Percentiles rank a stretch among this genome's conserved stretches.
Conservation (phyloP, 768 basidiomycete genomes). For the Floccularia luteovirens region DNA sequence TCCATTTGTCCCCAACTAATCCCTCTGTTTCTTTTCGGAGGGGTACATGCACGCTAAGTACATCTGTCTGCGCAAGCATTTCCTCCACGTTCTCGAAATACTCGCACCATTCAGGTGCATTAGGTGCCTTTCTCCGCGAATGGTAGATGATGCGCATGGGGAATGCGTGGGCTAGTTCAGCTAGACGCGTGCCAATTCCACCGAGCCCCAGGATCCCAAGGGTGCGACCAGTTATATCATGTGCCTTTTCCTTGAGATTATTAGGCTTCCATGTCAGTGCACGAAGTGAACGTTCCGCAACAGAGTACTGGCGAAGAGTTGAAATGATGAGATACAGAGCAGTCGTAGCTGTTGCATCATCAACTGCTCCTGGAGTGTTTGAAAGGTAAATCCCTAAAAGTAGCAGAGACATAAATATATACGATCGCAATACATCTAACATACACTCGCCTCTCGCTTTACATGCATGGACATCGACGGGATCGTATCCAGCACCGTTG, state of each 20-base stretch:
- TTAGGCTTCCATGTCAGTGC: slow-evolving; percentile 54
- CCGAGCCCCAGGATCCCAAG: slow-evolving; percentile 72
- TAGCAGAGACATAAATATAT: background rate
- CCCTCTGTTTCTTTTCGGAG: slow-evolving; percentile 67
- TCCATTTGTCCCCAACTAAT: slow-evolving; percentile 68
- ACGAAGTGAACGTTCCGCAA: slow-evolving; percentile 53
- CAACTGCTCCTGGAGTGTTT: slow-evolving; percentile 85
- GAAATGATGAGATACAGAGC: slow-evolving; percentile 80
- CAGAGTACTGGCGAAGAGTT: slow-evolving; percentile 64
- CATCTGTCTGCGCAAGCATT: slow-evolving; percentile 68
- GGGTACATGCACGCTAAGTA: slow-evolving; percentile 83
- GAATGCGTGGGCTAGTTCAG: slow-evolving; percentile 69
- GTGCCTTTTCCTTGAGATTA: slow-evolving; percentile 36
- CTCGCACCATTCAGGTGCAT: slow-evolving; percentile 66
- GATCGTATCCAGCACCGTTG: slow-evolving; percentile 91
- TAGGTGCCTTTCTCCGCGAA: slow-evolving; percentile 45
- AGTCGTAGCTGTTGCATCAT: slow-evolving; percentile 88
- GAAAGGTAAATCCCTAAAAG: slow-evolving; percentile 68
- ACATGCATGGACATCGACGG: slow-evolving; percentile 72
- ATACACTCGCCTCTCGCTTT: slow-evolving; percentile 50
- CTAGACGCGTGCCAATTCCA: slow-evolving; percentile 67
- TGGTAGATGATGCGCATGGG: slow-evolving; percentile 89
- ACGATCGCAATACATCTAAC: background rate
- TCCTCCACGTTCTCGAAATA: slow-evolving; percentile 60
- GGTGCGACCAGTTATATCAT: slow-evolving; percentile 63